phyloP scores from a whole-genome alignment of 2,329 filamentous ascomycete genomes.

The Claviceps arundinis region DNA sequence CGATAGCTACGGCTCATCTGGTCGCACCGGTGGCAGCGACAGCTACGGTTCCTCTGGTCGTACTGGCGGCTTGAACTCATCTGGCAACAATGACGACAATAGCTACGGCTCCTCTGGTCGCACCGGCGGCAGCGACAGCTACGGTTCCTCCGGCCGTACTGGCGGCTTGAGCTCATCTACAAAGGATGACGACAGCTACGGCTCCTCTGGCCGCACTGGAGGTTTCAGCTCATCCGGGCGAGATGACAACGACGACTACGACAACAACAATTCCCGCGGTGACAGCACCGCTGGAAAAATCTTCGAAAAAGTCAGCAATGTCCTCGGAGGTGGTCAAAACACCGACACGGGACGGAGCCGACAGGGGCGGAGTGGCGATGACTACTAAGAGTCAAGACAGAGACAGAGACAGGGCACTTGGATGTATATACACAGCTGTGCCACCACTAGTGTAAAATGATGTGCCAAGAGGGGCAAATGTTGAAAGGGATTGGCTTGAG shows the following conservation, averaged over 20 bases:
- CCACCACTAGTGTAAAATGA: too few relatives aligned
- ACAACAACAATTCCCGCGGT: conserved; percentile 7
- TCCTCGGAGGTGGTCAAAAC: conserved; percentile 30
- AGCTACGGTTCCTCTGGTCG: conserved; percentile 9
- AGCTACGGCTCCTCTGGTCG: conserved; percentile 10
- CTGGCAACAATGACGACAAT: conserved; percentile 7
- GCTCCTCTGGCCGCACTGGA: too few relatives aligned
- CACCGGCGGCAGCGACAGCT: background rate
- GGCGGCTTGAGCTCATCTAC: too few relatives aligned
- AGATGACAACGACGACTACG: background rate
- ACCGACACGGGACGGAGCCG: conserved; percentile 31
- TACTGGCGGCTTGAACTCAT: conserved; percentile 3
- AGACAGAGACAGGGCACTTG: too few relatives aligned
- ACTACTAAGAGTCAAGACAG: conserved; percentile 9
- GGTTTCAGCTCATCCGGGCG: conserved; percentile 1
- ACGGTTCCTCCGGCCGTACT: conserved; percentile 5
- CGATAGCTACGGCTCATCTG: conserved; percentile 8
- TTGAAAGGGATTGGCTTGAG: too few relatives aligned
- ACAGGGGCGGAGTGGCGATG: conserved; percentile 10
- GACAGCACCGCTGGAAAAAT: conserved; percentile 42
- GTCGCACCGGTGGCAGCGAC: conserved; percentile 7
- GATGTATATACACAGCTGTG: too few relatives aligned
- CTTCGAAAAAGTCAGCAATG: conserved; percentile 42
- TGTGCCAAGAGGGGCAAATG: too few relatives aligned
- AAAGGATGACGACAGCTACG: too few relatives aligned